Evolutionary conservation across 345 rosid species (phyloP), one percentile per base, ranked within the genome.

Genomic region (Isatis tinctoria): DNA sequence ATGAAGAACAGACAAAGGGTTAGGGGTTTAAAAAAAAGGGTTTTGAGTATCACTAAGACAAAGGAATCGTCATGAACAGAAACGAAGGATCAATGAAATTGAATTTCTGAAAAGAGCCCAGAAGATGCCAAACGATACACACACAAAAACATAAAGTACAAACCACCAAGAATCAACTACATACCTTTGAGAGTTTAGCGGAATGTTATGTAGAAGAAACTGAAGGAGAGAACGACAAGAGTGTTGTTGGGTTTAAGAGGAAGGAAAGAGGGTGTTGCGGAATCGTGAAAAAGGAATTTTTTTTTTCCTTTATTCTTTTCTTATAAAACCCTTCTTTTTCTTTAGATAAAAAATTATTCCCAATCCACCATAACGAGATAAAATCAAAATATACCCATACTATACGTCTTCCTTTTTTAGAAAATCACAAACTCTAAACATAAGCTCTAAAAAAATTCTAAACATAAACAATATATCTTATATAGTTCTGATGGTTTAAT

Each of bases 161-260:
- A 40, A 53, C 37, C 22, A 64, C 0, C 8, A 60, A 53, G 47
- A 49, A 51, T 43, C n/a, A 40, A 68, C 2, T 5, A 32, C 79
- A 43, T 40, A 75, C 79, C 79, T 73, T 33, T n/a, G 4, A 32
- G 5, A 52, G 32, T 52, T 60, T 3, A 60, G 69, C 11, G 47
- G 12, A 51, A 39, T 39, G 45, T 2, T 45, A 60, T 49, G 74
- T 44, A 49, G 12, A 10, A 36, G 53, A 39, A 28, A 28, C 20
- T 10, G 6, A 1, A 17, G n/a, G 76, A 20, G 14, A 20, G 54
- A 52, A 16, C 26, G 20, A 20, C 32, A 60, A 41, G 32, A 14
- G 32, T 58, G 30, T 51, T 32, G 24, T 27, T 26, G 77, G 39
- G 51, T 74, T 73, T 59, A 47, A 74, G 53, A 74, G 14, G 53